phyloP scores from a whole-genome alignment of 2,329 filamentous ascomycete genomes.

The Fonsecaea nubica region DNA sequence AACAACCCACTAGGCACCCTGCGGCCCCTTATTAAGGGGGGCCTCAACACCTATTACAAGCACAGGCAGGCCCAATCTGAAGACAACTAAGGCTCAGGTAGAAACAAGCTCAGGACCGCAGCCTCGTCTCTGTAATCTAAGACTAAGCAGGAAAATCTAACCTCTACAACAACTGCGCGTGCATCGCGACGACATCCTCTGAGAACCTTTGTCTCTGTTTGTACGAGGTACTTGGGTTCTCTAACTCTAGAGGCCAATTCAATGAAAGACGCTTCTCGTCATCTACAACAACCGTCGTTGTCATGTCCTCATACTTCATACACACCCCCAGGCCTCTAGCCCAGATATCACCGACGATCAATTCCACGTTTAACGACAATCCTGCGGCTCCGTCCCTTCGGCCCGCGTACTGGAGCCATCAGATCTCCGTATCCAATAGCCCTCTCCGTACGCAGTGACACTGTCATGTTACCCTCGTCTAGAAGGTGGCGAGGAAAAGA shows the following conservation, averaged over 20 bases:
- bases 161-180: background rate
- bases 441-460: background rate
- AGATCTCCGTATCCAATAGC: background rate
- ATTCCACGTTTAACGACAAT: background rate
- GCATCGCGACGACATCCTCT: background rate
- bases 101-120: background rate
- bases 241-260: background rate
- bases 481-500: background rate
- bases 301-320: background rate
- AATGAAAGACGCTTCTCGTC: background rate
- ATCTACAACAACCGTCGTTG: background rate
- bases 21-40: background rate
- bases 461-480: background rate
- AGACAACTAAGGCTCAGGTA: background rate
- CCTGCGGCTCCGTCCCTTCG: background rate
- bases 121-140: conserved; percentile 6
- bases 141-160: conserved; percentile 5
- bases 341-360: background rate
- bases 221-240: background rate
- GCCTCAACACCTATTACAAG: background rate
- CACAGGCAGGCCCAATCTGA: background rate
- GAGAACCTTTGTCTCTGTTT: background rate
- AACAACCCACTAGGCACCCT: background rate
- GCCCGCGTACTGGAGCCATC: background rate
- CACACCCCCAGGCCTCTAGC: background rate